These are phyloP conservation scores for Piper longum DNA, from an alignment of 164 flowering plant genomes.

Conservation along the genomic window DNA sequence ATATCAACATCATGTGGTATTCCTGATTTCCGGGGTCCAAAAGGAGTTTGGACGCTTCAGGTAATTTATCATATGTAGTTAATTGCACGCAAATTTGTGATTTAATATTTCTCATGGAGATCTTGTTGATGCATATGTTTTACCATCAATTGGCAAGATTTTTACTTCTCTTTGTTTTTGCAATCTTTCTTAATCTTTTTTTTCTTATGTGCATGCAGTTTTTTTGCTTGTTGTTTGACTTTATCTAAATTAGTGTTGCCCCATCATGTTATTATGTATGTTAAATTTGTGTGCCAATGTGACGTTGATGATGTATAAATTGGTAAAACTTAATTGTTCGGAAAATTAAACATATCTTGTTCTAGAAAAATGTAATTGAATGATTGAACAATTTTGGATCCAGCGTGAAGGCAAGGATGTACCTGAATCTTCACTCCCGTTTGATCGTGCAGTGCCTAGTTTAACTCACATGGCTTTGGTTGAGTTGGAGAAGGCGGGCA, in stretches of 20 bases:
- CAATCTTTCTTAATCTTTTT: no score
- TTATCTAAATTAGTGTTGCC: no score
- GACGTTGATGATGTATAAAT: no score
- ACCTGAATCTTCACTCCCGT: constrained; percentile 88
- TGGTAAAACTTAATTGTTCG: no score
- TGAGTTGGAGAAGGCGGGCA: constrained; percentile 77
- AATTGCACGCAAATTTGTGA: background rate
- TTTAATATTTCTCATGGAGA: background rate
- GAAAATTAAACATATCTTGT: no score
- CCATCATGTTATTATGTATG: no score
- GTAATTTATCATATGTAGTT: constrained; percentile 14
- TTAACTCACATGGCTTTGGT: constrained; percentile 94
- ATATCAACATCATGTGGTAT: constrained; percentile 99
- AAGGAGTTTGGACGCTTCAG: constrained; percentile 99
- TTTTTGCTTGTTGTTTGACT: no score
- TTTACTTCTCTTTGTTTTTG: no score
- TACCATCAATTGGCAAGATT: no score
- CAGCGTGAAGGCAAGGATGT: constrained; percentile 88
- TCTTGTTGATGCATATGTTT: background rate
- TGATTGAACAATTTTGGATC: constrained; percentile 1
- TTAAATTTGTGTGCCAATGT: no score
- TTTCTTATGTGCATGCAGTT: no score
- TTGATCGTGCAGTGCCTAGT: constrained; percentile 91
- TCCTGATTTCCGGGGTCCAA: constrained; percentile 99
- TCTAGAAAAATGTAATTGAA: background rate